A percentile compares a stretch with the other conserved stretches of the same genome.
Conservation (phyloP, 2,329 filamentous ascomycete species). For the Epichloe typhina region DNA sequence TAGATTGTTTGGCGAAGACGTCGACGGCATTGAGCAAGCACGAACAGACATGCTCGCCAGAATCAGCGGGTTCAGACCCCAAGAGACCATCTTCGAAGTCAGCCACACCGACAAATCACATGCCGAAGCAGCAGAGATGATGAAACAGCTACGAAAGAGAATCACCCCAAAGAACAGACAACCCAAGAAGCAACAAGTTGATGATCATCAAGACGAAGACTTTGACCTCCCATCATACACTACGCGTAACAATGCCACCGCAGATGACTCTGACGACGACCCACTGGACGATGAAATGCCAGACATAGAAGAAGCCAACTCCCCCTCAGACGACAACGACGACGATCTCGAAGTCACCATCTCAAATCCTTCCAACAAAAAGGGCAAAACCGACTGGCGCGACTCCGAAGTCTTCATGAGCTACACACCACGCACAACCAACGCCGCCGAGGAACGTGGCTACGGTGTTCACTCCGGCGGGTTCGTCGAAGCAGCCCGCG, state of each 20-base stretch:
- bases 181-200: conserved; percentile 27
- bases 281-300: conserved; percentile 6
- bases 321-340: conserved; percentile 28
- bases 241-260: conserved; percentile 8
- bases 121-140: conserved; percentile 58
- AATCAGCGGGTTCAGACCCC: conserved; percentile 77
- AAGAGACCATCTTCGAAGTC: conserved; percentile 95
- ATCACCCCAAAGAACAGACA: conserved; percentile 44
- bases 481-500: conserved; percentile 79
- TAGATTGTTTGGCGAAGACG: conserved; percentile 63
- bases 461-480: conserved; percentile 85
- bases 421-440: conserved; percentile 71
- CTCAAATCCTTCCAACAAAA: conserved; percentile 39
- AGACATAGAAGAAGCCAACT: background rate
- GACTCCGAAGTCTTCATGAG: conserved; percentile 94
- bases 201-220: conserved; percentile 19
- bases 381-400: conserved; percentile 53
- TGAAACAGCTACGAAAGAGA: conserved; percentile 57
- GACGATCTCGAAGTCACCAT: conserved; percentile 62
- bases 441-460: conserved; percentile 75
- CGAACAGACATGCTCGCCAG: conserved; percentile 77
- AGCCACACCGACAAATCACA: conserved; percentile 55
- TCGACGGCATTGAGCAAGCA: conserved; percentile 52
- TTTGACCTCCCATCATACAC: conserved; percentile 8
- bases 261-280: conserved; percentile 12